phyloP scores from a whole-genome alignment of 2,329 filamentous ascomycete genomes.

The Thelonectria olida region DNA sequence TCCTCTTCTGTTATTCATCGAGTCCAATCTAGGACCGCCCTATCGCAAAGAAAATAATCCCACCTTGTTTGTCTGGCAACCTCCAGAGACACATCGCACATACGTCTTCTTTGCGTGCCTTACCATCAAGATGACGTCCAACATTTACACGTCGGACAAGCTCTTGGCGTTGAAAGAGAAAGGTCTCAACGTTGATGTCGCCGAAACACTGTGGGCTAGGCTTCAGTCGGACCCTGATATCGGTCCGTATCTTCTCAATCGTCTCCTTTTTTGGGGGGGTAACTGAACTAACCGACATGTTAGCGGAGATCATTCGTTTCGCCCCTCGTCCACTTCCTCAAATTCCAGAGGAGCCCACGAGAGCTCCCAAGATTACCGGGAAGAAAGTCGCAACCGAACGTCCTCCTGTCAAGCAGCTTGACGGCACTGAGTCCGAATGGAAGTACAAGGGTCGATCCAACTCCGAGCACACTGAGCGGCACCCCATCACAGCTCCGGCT shows the following conservation, averaged over 20 bases:
- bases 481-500: constrained; percentile 63
- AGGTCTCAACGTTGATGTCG: constrained; percentile 40
- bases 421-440: constrained; percentile 54
- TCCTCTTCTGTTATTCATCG: constrained; percentile 48
- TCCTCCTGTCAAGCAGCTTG: constrained; percentile 43
- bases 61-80: constrained; percentile 52
- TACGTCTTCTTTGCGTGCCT: constrained; percentile 54
- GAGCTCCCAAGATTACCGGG: constrained; percentile 15
- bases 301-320: constrained; percentile 45
- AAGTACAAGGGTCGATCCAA: constrained; percentile 57
- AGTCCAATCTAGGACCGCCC: constrained; percentile 33
- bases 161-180: constrained; percentile 49
- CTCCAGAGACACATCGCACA: constrained; percentile 44
- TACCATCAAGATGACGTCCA: constrained; percentile 51
- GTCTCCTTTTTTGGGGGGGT: not conserved
- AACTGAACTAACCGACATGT: constrained; percentile 15
- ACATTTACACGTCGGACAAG: constrained; percentile 55
- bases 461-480: constrained; percentile 52
- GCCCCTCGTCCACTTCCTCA: constrained; percentile 40
- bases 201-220: constrained; percentile 41
- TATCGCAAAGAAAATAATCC: constrained; percentile 42
- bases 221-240: constrained; percentile 52
- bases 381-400: constrained; percentile 18
- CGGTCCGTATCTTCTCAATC: constrained; percentile 43
- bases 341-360: constrained; percentile 43